Base-by-base conservation (phyloP, 176 grass and related monocot genomes). In the Neostapfia colusana region DNA sequence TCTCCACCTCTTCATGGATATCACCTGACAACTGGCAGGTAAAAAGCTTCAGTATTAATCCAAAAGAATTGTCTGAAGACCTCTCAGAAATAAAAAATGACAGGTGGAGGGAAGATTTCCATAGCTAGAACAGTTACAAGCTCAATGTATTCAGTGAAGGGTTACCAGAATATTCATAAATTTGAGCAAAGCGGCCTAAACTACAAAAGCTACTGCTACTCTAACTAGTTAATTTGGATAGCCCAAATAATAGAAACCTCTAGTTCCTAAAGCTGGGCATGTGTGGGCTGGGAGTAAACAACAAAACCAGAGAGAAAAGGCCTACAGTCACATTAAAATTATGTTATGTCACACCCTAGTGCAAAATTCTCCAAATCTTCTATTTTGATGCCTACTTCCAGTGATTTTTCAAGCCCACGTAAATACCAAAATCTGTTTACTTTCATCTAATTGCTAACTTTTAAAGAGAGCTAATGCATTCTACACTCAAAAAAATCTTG, bases 1-100 rank as follows among this genome's bases (percentile, higher is more conserved):
- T 84, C 71, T 92, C 84, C 65, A 94, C 95, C 72, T 98, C 95
- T 84, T 90, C 89, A 78, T 98, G 82, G 74, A 98, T 98, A 86
- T 98, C 95, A 41, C 95, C 95, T 49, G 95, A 90, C 73, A 98
- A 78, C 95, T 98, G 70, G 66, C 28, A 62, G 25, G 45, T 45
- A 89, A 39, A 64, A 5, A 81, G 65, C 28, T 77, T 81, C 70
- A 73, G 68, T 67, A 55, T 34, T 21, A 38, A 59, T 44, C 3
- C 1, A 79, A 49, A 23, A 79, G 58, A n/a, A 26, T 25, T 73
- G 13, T 45, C 24, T 45, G 48, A 7, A 79, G 26, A 9, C 41
- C 25, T 48, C 68, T 15, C n/a, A n/a, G n/a, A n/a, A n/a, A n/a
- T n/a, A n/a, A 5, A 55, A 24, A 54, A 11, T 77, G 43, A 75